A percentile compares a stretch with the other conserved stretches of the same genome.
phyloP scores from a whole-genome alignment of 164 flowering plant genomes.

The Berberis vulgaris region DNA sequence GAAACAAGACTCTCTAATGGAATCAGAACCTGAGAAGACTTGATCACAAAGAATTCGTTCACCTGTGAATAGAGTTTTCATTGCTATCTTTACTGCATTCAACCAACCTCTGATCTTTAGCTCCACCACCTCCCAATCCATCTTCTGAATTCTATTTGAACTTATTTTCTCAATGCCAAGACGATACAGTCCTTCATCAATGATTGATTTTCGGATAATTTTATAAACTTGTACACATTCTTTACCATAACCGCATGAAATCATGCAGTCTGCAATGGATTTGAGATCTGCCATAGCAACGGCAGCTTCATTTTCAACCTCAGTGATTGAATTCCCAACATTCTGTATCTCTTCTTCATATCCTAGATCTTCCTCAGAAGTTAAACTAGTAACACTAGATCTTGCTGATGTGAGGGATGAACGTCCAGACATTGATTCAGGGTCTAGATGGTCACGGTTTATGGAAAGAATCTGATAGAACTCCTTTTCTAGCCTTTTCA shows the following conservation, averaged over 20 bases:
- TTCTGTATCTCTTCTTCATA: conserved; percentile 23
- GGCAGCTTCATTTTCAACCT: conserved; percentile 23
- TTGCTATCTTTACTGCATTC: conserved; percentile 34
- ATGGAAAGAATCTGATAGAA: conserved; percentile 42
- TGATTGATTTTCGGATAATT: conserved; percentile 44
- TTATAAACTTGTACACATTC: conserved; percentile 65
- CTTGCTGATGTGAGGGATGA: conserved; percentile 22
- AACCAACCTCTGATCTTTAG: conserved; percentile 53
- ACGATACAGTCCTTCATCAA: conserved; percentile 54
- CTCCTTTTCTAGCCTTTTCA: conserved; percentile 57
- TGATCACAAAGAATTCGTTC: conserved; percentile 62
- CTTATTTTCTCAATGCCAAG: conserved; percentile 38
- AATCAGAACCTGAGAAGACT: conserved; percentile 44
- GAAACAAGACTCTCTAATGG: conserved; percentile 53
- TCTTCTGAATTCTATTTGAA: conserved; percentile 30
- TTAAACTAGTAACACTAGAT: conserved; percentile 16
- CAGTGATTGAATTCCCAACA: conserved; percentile 19
- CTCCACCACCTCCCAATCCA: conserved; percentile 57
- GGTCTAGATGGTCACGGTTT: conserved; percentile 33
- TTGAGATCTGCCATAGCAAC: conserved; percentile 49
- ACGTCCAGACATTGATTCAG: conserved; percentile 40
- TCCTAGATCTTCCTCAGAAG: conserved; percentile 20
- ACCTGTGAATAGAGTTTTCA: conserved; percentile 44
- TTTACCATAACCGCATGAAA: conserved; percentile 54
- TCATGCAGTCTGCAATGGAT: conserved; percentile 68